phyloP scores from a whole-genome alignment of 805 yeast genomes.

The Cyberlindnera misumaiensis region DNA sequence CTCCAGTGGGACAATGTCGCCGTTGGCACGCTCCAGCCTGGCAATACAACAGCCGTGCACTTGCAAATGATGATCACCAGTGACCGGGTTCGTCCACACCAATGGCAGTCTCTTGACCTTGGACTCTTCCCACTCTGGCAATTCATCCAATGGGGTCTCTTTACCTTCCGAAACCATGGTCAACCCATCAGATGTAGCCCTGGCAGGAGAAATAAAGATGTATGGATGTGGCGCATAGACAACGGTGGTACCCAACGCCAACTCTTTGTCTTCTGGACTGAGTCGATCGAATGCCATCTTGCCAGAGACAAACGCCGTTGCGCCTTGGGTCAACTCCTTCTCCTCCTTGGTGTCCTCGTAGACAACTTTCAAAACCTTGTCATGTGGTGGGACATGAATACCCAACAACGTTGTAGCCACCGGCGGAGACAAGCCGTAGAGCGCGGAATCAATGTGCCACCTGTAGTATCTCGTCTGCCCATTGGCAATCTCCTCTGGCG shows the following conservation, averaged over 20 bases:
- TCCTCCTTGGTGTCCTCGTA: constrained; percentile 64
- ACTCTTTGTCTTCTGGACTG: constrained; percentile 61
- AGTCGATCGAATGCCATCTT: constrained; percentile 64
- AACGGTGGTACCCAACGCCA: constrained; percentile 72
- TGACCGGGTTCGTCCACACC: constrained; percentile 90
- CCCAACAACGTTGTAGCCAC: constrained; percentile 80
- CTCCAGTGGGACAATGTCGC: constrained; percentile 54
- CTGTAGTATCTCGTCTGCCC: constrained; percentile 78
- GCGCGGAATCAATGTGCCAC: constrained; percentile 92
- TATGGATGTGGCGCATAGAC: constrained; percentile 92
- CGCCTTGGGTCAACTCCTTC: constrained; percentile 69
- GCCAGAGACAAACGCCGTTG: constrained; percentile 88
- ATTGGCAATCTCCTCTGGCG: constrained; percentile 52
- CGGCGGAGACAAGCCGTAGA: constrained; percentile 82
- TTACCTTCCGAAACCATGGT: constrained; percentile 79
- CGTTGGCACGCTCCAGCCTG: constrained; percentile 48
- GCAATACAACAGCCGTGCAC: constrained; percentile 85
- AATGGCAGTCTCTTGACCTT: constrained; percentile 75
- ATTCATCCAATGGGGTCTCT: constrained; percentile 56
- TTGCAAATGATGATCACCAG: constrained; percentile 76
- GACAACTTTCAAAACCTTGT: constrained; percentile 54
- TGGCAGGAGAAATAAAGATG: constrained; percentile 73
- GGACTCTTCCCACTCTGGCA: constrained; percentile 79
- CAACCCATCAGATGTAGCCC: constrained; percentile 79
- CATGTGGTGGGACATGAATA: constrained; percentile 65